Evolutionary conservation across 148 eudicot species (phyloP), one percentile per base, ranked within the genome.

Genomic region (Chenopodium suecicum): DNA sequence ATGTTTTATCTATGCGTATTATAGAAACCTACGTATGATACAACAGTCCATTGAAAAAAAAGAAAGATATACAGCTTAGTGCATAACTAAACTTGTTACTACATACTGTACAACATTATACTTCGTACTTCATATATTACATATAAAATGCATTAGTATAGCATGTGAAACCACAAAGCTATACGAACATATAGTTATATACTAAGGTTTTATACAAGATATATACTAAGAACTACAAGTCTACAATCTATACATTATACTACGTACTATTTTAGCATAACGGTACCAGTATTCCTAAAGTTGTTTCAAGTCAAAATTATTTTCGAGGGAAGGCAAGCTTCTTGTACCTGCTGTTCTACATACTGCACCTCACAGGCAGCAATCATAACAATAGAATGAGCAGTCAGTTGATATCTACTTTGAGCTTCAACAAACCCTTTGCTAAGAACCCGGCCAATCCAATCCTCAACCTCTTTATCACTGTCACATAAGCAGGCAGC

Each of bases 371-470:
- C 87, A 58, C 82, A 74, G 66, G 76, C 58, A 41, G 82, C 65
- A 48, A 85, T 25, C 67, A 74, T 47, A 4, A 82, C 66, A 74
- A 50, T 90, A 32, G 85, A 73, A 22, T 80, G 71, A 66, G 78
- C 67, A 17, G 79, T 73, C 37, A 88, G 79, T 22, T 84, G 81
- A 83, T 85, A 84, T 81, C 70, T 86, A 60, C 84, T 85, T 17
- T 83, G 86, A 70, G 91, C 95, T 85, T 94, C 95, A 19, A 66
- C 71, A 87, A 94, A 90, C 37, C 88, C 86, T 78, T 62, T 66
- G 50, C 93, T 75, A 13, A 94, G 92, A 19, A 94, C 97, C n/a
- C 76, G 50, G 9, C 88, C 80, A n/a, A 91, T 31, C 98, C 98
- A 93, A 79, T 87, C 85, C 68, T 85, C 80, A 1, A 86, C 79